A percentile compares a stretch with the other conserved stretches of the same genome.
Conservation (phyloP, 2,329 filamentous ascomycete species). For the Aspergillus fumigatus region DNA sequence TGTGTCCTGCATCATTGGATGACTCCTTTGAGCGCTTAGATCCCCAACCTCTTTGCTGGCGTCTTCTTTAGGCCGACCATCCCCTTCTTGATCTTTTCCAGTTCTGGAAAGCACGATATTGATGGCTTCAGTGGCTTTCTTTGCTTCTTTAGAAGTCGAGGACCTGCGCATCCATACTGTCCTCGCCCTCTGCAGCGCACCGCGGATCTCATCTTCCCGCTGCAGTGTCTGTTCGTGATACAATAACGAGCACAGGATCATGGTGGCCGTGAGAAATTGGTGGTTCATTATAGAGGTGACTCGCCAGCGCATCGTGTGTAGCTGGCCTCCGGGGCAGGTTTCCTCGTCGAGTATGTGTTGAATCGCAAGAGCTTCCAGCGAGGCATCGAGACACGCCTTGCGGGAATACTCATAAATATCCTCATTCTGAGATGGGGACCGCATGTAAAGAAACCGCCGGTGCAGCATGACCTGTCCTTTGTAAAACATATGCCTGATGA, state of each 20-base stretch:
- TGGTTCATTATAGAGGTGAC: conserved; percentile 54
- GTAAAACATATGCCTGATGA: conserved; percentile 18
- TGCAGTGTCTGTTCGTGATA: conserved; percentile 4
- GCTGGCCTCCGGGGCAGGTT: conserved; percentile 48
- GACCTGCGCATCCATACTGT: conserved; percentile 17
- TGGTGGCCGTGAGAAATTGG: conserved; percentile 57
- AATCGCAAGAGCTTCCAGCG: conserved; percentile 43
- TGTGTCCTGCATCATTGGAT: too few species aligned
- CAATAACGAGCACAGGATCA: conserved; percentile 48
- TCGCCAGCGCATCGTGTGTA: conserved; percentile 54
- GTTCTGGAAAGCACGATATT: neutral
- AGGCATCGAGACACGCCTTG: conserved; percentile 44
- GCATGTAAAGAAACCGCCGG: conserved; percentile 9
- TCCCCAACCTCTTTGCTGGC: too few species aligned
- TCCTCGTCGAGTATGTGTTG: conserved; percentile 48
- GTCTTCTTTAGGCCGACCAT: too few species aligned
- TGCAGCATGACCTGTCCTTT: conserved; percentile 22
- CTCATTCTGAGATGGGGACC: conserved; percentile 3
- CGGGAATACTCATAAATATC: conserved; percentile 37
- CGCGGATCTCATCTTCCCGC: conserved; percentile 12
- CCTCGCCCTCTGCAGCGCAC: conserved; percentile 7
- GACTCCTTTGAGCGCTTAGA: too few species aligned
- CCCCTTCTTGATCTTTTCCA: too few species aligned
- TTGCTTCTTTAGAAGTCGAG: conserved; percentile 13
- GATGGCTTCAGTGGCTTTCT: conserved; percentile 10